Percentiles rank a stretch among this genome's conserved stretches.
Conservation (phyloP, 208 protist species). For the Borovskyia barvae region DNA sequence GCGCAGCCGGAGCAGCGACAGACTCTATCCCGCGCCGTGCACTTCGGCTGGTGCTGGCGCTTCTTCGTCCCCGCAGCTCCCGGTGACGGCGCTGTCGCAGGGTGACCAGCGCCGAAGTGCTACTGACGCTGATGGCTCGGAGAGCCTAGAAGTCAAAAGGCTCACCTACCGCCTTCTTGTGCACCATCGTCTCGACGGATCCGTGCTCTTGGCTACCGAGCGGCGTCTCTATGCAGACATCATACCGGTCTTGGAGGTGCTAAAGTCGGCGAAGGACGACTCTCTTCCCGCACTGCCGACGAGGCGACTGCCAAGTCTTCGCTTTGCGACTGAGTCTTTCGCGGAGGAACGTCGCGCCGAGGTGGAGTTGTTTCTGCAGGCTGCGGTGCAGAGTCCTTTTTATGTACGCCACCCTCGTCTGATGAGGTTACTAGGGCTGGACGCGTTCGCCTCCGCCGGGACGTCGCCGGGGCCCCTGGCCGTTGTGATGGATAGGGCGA, state of each 20-base stretch:
- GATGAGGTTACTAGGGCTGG: conserved; percentile 34
- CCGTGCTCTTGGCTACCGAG: conserved; percentile 6
- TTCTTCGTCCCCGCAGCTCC: not conserved
- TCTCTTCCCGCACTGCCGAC: conserved; percentile 27
- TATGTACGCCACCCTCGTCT: conserved; percentile 48
- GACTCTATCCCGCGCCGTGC: not conserved
- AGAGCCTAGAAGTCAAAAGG: conserved; percentile 30
- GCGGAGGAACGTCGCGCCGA: conserved; percentile 48
- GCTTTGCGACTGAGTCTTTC: conserved; percentile 55
- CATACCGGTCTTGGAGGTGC: conserved; percentile 30
- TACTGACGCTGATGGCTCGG: not conserved
- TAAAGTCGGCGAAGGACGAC: conserved; percentile 24
- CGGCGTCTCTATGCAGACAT: conserved; percentile 36
- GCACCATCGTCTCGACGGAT: conserved; percentile 5
- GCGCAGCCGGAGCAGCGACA: conserved; percentile 15
- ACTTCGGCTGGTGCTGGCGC: not conserved
- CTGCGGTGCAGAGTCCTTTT: conserved; percentile 34
- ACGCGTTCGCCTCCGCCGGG: not conserved
- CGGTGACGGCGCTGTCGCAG: too few species aligned
- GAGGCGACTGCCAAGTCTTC: conserved; percentile 38
- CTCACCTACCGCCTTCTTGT: conserved; percentile 18
- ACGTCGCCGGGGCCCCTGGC: not conserved
- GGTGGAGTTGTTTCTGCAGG: conserved; percentile 34
- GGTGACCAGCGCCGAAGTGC: not conserved
- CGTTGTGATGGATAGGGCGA: too few species aligned